Evolutionary conservation across 768 basidiomycete genomes (phyloP).

Genomic region (Plicaturopsis crispa): DNA sequence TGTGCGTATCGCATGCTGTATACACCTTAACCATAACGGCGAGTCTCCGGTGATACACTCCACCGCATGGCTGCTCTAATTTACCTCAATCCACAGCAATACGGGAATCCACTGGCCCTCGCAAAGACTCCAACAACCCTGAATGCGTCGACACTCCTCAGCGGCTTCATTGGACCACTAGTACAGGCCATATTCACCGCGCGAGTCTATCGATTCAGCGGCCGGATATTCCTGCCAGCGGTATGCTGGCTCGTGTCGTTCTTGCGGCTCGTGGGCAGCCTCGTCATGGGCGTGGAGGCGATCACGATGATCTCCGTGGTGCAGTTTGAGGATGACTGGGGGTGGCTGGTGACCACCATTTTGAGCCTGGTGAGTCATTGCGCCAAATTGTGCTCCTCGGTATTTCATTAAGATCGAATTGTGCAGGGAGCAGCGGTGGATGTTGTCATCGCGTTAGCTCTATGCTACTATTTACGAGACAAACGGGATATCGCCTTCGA

Average conservation of each 20-base stretch:
- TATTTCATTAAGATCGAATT: too few relatives aligned
- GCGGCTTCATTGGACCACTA: constrained; percentile 7
- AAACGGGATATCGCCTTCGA: constrained; percentile 5
- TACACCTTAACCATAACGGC: constrained; percentile 22
- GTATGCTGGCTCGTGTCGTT: background rate
- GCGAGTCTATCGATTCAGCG: background rate
- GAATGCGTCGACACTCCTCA: constrained; percentile 2
- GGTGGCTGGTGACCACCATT: constrained; percentile 4
- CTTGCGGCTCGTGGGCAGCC: background rate
- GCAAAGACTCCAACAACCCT: constrained; percentile 1
- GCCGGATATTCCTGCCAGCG: background rate
- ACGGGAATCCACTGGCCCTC: constrained; percentile 5
- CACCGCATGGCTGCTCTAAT: background rate
- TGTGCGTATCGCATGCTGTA: constrained; percentile 19
- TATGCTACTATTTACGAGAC: constrained; percentile 5
- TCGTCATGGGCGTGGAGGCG: background rate
- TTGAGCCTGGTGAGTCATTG: too few relatives aligned
- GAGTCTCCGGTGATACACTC: background rate
- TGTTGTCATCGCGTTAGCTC: background rate
- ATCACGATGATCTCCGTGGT: background rate
- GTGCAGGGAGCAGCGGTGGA: constrained; percentile 7
- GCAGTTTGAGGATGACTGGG: background rate
- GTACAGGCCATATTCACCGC: constrained; percentile 2
- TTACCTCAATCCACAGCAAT: background rate
- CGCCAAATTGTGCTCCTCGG: too few relatives aligned